Evolutionary conservation across 2,329 filamentous ascomycete species (phyloP), one percentile per base, ranked within the genome.

Genomic region (Myriosclerotinia duriaeana): DNA sequence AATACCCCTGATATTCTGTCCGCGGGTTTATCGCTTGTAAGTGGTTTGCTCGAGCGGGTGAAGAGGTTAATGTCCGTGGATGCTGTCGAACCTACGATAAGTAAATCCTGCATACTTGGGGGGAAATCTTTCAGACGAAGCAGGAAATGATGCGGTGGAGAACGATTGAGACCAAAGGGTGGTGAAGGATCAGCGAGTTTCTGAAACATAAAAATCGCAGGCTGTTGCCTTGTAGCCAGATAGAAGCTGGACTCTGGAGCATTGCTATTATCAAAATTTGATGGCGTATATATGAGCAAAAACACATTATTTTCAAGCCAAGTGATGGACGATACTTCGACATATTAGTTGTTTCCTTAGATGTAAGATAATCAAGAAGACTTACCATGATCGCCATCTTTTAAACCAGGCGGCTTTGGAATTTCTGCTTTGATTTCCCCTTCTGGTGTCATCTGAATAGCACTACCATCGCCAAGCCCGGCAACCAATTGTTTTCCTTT

Each of bases 241-340:
- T 96, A 89, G 74, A 93, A 96, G n/a, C 84, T 82, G 0, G 91
- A 92, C 36, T 85, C 78, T 7, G 87, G 85, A 11, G 82, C 81
- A 36, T 74, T 73, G 34, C 79, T 79, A 64, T 83, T 81, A 50
- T 85, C 84, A 65, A 83, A 82, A 68, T 83, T 84, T 40, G 84
- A 80, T n/a, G 86, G 84, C 0, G 90, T 92, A 77, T 97, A 89
- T 30, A 95, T 85, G 65, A 89, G 83, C 54, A 98, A 82, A 76
- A 97, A 96, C 2, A 94, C 80, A 72, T 96, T 81, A 72, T 95
- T 97, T 74, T 95, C 91, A 26, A 98, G 83, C 95, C 96, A 99
- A 48, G 85, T 84, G 52, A 99, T 83, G 20, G 90, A 89, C 5
- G 92, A 91, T 3, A 96, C 91, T 89, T 22, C 8, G 5, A 20